These are phyloP conservation scores for Plasmodium gallinaceum DNA, from an alignment of 169 alveolate species.

Conservation along the genomic window DNA sequence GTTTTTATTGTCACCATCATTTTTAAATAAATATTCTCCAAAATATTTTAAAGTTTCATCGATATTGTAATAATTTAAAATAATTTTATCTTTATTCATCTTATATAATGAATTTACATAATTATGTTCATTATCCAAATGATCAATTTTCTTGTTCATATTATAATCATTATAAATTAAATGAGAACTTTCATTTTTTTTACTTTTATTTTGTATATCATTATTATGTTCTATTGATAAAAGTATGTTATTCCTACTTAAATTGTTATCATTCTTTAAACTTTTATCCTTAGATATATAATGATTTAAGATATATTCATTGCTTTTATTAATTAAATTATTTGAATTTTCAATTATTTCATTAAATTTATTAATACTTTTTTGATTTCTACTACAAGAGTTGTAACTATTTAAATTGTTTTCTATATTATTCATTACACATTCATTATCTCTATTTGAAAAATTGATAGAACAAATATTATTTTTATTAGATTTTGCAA, in stretches of 20 bases:
- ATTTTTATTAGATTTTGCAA: background rate
- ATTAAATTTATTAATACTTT: background rate
- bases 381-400: background rate
- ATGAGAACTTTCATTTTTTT: too few species aligned
- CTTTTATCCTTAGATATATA: background rate
- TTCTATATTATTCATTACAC: background rate
- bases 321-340: background rate
- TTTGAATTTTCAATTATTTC: background rate
- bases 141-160: too few species aligned
- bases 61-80: too few species aligned
- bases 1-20: too few species aligned
- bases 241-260: background rate
- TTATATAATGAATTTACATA: too few species aligned
- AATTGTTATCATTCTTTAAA: background rate
- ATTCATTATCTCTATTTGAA: background rate
- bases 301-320: background rate
- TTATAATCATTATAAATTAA: too few species aligned
- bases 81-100: too few species aligned
- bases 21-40: too few species aligned
- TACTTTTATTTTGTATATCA: background rate
- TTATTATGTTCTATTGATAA: background rate
- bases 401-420: background rate
- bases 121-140: too few species aligned
- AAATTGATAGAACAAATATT: too few species aligned
- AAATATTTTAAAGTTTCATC: too few species aligned